Evolutionary conservation across 2,329 filamentous ascomycete genomes (phyloP).

Genomic region (Tolypocladium guangdongense): DNA sequence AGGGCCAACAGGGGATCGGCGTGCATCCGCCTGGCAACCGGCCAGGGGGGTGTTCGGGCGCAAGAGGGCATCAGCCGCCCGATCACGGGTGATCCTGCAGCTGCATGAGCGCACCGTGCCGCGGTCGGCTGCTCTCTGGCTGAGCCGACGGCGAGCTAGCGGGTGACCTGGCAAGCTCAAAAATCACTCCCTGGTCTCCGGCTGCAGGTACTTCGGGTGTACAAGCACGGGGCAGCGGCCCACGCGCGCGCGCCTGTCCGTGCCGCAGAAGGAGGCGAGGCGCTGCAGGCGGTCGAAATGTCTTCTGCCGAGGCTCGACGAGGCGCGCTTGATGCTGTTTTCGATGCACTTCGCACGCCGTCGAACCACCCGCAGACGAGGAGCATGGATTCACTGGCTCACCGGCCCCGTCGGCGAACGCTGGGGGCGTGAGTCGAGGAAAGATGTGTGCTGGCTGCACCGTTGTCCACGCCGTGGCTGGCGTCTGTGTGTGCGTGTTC

Average conservation of each 20-base stretch:
- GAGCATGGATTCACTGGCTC: not conserved
- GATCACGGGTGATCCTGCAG: slow-evolving; percentile 23
- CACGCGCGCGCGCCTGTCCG: not conserved
- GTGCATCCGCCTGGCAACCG: not conserved
- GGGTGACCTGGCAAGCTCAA: not conserved
- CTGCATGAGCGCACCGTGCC: slow-evolving; percentile 26
- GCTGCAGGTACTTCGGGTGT: not conserved
- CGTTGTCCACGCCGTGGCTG: not conserved
- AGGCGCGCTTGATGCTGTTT: not conserved
- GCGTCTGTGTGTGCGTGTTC: not conserved
- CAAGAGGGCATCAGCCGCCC: slow-evolving; percentile 9
- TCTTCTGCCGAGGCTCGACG: not conserved
- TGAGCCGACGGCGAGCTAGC: not conserved
- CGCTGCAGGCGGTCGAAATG: not conserved
- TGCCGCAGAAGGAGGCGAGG: not conserved
- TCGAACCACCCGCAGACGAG: not conserved
- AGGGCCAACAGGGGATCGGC: not conserved
- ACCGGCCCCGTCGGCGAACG: not conserved
- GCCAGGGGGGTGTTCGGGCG: not conserved
- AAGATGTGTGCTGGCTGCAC: not conserved
- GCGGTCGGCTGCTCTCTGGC: slow-evolving; percentile 4
- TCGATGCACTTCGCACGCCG: not conserved
- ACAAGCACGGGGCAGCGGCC: not conserved
- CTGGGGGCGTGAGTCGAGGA: not conserved
- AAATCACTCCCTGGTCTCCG: not conserved